Percentiles rank a stretch among this genome's conserved stretches.
Evolutionary conservation across 352 stramenopile species (phyloP).

Genomic region (Phytophthora nicotianae): DNA sequence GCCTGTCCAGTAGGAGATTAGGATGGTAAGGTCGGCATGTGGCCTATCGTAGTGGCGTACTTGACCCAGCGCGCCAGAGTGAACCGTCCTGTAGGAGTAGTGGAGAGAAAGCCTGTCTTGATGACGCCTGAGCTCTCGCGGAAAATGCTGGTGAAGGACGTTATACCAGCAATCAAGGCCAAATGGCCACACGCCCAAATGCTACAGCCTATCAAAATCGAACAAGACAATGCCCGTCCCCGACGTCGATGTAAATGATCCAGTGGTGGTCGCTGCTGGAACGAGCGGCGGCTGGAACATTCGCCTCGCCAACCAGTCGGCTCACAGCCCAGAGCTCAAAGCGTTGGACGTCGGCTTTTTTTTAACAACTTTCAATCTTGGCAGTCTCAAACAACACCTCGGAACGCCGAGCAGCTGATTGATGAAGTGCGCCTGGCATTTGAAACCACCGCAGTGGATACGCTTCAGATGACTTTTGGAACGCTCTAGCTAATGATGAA

Average conservation of each 20-base stretch:
- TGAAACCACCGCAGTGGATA: not conserved
- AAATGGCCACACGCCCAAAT: not conserved
- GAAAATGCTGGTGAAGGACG: not conserved
- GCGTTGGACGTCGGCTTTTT: not conserved
- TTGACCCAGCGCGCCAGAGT: constrained; percentile 2
- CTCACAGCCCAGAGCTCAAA: not conserved
- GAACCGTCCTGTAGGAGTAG: not conserved
- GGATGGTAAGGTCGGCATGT: constrained; percentile 9
- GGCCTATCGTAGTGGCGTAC: not conserved
- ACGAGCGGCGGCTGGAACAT: not conserved
- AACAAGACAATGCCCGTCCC: not conserved
- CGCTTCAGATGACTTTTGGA: not conserved
- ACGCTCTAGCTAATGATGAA: not conserved
- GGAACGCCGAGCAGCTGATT: not conserved
- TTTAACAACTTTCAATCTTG: not conserved
- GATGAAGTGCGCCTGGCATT: not conserved
- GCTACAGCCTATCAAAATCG: not conserved
- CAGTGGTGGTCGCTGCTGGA: not conserved
- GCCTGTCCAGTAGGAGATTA: not conserved
- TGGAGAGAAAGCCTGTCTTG: not conserved
- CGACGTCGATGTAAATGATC: not conserved
- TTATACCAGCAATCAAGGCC: not conserved
- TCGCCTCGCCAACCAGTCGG: not conserved
- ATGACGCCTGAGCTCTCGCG: not conserved
- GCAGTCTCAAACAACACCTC: not conserved